Evolutionary conservation across 192 early-diverging fungal genomes (phyloP).

Genomic region (Kickxella alabastrina): DNA sequence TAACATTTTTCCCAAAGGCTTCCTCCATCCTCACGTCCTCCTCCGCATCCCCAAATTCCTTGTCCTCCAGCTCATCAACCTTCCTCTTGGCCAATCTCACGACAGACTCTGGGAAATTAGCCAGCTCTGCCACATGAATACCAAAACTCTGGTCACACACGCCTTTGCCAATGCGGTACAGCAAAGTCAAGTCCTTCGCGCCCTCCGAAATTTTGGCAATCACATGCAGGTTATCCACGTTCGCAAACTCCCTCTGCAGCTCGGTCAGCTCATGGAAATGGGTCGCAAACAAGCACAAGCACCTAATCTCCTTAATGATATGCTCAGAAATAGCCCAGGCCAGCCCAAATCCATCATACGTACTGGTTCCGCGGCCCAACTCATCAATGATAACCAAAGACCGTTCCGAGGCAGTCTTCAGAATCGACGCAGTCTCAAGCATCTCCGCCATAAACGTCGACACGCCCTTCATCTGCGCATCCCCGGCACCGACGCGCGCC

Average conservation of each 20-base stretch:
- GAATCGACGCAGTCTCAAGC: constrained; percentile 87
- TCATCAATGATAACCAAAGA: constrained; percentile 96
- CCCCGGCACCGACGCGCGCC: constrained; percentile 91
- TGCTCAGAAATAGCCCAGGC: constrained; percentile 96
- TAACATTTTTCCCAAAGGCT: constrained; percentile 26
- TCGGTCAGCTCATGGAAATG: constrained; percentile 98
- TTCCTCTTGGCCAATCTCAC: constrained; percentile 82
- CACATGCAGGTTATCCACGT: constrained; percentile 88
- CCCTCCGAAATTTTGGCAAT: constrained; percentile 56
- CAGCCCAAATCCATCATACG: constrained; percentile 96
- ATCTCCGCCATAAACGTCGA: constrained; percentile 97
- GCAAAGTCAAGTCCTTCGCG: constrained; percentile 66
- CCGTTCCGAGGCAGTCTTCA: constrained; percentile 75
- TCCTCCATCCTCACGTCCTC: neutral
- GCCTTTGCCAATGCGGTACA: constrained; percentile 81
- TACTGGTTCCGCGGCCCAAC: constrained; percentile 95
- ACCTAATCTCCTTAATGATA: constrained; percentile 57
- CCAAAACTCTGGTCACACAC: constrained; percentile 97
- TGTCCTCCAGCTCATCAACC: constrained; percentile 81
- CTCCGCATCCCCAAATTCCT: constrained; percentile 41
- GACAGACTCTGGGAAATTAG: constrained; percentile 81
- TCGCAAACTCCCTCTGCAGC: constrained; percentile 62
- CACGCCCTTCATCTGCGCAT: constrained; percentile 86
- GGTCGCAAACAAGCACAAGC: constrained; percentile 89
- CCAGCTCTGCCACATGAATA: constrained; percentile 95